Conservation (phyloP, 2,329 filamentous ascomycete species). For the Pestalotiopsis sp. region DNA sequence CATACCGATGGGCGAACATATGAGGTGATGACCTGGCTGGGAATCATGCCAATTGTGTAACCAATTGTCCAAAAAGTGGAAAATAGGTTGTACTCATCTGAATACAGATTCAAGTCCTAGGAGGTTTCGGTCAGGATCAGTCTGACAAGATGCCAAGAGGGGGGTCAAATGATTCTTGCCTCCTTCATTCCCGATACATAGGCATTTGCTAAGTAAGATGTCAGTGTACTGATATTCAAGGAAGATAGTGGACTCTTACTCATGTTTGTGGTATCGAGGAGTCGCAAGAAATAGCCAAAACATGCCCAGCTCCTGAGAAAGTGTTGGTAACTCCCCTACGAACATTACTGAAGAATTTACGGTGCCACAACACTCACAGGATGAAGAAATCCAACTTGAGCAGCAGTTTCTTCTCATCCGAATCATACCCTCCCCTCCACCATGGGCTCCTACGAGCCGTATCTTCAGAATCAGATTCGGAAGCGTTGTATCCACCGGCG, state of each 20-base stretch:
- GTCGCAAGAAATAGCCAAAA: conserved; percentile 1
- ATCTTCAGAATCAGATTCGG: background rate
- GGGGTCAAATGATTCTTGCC: background rate
- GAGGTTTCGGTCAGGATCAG: background rate
- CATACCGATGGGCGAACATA: background rate
- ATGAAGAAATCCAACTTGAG: conserved; percentile 3
- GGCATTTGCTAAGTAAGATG: background rate
- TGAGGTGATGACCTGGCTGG: background rate
- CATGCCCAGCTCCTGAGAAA: background rate
- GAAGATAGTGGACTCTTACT: background rate
- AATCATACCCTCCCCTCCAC: background rate
- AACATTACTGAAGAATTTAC: background rate
- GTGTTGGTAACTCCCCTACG: background rate
- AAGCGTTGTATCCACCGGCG: background rate
- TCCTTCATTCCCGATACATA: background rate
- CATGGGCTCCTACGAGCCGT: background rate
- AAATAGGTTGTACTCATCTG: background rate
- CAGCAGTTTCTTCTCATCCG: background rate
- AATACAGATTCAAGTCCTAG: background rate
- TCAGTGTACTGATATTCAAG: background rate
- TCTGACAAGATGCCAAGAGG: background rate
- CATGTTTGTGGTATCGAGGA: conserved; percentile 4
- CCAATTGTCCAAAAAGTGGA: background rate
- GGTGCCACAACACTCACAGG: background rate
- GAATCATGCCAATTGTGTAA: background rate